Evolutionary conservation across 179 eudicot species (phyloP).

Genomic region (Pouteria campechiana): DNA sequence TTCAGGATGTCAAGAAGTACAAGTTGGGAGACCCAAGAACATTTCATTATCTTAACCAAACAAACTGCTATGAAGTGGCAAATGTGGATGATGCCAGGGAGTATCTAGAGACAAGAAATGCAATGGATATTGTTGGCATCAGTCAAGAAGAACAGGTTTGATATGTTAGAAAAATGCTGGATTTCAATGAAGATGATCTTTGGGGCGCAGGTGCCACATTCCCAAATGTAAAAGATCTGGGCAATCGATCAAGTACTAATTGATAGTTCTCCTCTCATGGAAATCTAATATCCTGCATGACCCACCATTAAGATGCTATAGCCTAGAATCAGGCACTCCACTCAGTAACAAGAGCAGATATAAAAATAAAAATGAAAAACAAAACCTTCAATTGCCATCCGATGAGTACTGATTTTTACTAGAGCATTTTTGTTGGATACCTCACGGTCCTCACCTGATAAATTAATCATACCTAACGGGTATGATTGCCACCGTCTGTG

Average conservation of each 20-base stretch:
- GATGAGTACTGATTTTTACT: background rate
- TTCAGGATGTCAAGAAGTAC: conserved; percentile 39
- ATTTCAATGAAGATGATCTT: too few species aligned
- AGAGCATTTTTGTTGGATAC: background rate
- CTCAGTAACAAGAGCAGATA: background rate
- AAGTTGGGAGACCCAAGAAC: conserved; percentile 46
- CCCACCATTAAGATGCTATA: conserved; percentile 1
- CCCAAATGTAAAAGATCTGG: too few species aligned
- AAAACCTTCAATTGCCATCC: background rate
- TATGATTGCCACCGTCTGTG: too few species aligned
- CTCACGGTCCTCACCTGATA: too few species aligned
- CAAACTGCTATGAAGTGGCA: conserved; percentile 41
- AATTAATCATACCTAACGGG: too few species aligned
- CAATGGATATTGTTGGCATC: conserved; percentile 61
- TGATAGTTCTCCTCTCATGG: too few species aligned
- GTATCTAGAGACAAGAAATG: conserved; percentile 47
- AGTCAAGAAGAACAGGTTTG: conserved; percentile 48
- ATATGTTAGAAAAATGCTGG: too few species aligned
- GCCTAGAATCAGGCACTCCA: too few species aligned
- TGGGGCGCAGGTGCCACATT: too few species aligned
- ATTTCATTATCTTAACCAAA: conserved; percentile 45
- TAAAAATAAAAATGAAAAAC: background rate
- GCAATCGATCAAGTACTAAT: too few species aligned
- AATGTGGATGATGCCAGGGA: conserved; percentile 52
- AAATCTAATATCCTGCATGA: too few species aligned